Conservation (phyloP, 441 rosid genomes). For the Heliophila coronopifolia region DNA sequence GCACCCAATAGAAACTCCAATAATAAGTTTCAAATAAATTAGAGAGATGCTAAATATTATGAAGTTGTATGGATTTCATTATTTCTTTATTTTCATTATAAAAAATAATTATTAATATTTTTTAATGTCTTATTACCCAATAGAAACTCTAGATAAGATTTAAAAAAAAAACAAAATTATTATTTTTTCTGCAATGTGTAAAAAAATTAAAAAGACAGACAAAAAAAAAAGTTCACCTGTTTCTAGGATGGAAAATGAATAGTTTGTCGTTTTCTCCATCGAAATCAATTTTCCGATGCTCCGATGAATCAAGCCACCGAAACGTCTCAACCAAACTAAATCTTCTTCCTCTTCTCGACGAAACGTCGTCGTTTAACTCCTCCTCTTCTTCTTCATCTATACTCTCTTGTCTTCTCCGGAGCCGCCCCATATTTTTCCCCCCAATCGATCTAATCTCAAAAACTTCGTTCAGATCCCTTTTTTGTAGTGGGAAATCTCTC, state of each 20-base stretch:
- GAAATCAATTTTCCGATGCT: conserved; percentile 36
- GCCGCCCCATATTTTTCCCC: neutral
- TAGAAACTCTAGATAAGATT: neutral
- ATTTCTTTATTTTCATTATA: no score
- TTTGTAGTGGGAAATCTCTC: no score
- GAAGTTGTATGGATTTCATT: no score
- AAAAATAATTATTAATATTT: no score
- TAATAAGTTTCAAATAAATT: no score
- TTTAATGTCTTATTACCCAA: no score
- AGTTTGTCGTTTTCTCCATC: conserved; percentile 35
- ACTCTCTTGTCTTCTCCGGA: conserved; percentile 15
- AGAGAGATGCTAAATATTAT: no score
- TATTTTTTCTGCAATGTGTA: neutral
- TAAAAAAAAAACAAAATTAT: neutral
- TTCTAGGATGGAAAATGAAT: conserved; percentile 54
- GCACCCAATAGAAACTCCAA: no score
- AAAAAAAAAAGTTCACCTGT: conserved; percentile 46
- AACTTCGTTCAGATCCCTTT: no score
- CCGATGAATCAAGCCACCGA: conserved; percentile 34
- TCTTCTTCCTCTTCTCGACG: conserved; percentile 42
- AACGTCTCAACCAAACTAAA: conserved; percentile 44
- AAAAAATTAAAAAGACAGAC: neutral
- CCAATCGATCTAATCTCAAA: neutral
- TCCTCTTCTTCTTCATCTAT: conserved; percentile 37
- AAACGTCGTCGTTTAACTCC: conserved; percentile 32